These are phyloP conservation scores for Venturia carpophila DNA, from an alignment of 2,329 filamentous ascomycete species.

Conservation along the genomic window DNA sequence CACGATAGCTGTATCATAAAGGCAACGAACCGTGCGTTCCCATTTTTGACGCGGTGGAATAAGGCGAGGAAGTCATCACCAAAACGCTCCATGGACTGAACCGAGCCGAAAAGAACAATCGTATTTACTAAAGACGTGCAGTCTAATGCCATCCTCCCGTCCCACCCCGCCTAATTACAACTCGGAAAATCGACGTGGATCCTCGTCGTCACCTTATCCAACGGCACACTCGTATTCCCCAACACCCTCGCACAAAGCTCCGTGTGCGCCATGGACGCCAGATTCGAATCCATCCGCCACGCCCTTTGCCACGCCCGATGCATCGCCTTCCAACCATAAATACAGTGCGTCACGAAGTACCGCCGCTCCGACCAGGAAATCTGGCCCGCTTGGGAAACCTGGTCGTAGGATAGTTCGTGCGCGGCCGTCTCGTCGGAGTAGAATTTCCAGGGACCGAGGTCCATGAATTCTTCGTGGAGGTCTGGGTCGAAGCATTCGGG, in stretches of 20 bases:
- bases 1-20: too few relatives aligned
- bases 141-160: neutral
- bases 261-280: slow-evolving; percentile 16
- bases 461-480: slow-evolving; percentile 17
- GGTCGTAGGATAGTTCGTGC: slow-evolving; percentile 6
- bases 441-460: slow-evolving; percentile 17
- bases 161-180: slow-evolving; percentile 11
- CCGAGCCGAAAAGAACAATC: neutral
- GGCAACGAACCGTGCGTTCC: too few relatives aligned
- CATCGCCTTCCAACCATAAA: slow-evolving; percentile 18
- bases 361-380: slow-evolving; percentile 12
- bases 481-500: slow-evolving; percentile 18
- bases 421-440: slow-evolving; percentile 4
- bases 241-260: slow-evolving; percentile 18
- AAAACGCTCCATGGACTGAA: neutral
- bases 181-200: slow-evolving; percentile 18
- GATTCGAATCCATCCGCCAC: slow-evolving; percentile 18
- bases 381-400: slow-evolving; percentile 11
- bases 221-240: slow-evolving; percentile 16
- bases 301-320: slow-evolving; percentile 17
- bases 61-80: too few relatives aligned
- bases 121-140: neutral
- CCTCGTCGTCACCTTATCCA: slow-evolving; percentile 16
- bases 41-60: too few relatives aligned
- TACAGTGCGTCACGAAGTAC: slow-evolving; percentile 16